Evolutionary conservation across 1,284 basidiomycete genomes (phyloP), one percentile per base, ranked within the genome.

Genomic region (Pseudozyma sp.): DNA sequence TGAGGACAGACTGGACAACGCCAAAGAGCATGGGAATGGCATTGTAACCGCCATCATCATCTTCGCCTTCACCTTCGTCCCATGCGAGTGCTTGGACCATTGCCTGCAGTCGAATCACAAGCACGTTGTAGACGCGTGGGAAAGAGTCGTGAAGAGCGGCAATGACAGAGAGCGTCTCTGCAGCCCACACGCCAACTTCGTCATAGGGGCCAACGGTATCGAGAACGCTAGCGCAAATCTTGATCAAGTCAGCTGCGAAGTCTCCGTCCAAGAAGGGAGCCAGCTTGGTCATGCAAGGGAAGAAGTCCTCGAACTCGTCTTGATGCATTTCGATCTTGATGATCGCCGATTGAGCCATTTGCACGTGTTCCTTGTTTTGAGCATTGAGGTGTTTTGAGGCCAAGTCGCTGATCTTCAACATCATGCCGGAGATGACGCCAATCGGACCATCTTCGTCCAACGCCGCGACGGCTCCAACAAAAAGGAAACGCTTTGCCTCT

Each of bases 311-410:
- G 14, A 45, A 34, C 16, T 16, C n/a, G 0, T 52, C 42, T 31
- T 44, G n/a, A 11, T 47, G 45, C 21, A 35, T 34, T 5, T 43
- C 47, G 31, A 53, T 5, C 38, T 36, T 52, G 12, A 39, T 1
- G 21, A 58, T 19, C 10, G 56, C 12, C 16, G 58, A 45, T 31
- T 16, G 25, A 19, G 36, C 68, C 44, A 70, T 58, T 19, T 58
- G 38, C 12, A 31, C 38, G 16, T 65, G 54, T 6, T 65, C 54
- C 34, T 57, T 70, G 21, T 55, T 50, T n/a, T 31, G 55, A 5
- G 58, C 45, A n/a, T 65, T 62, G 25, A 70, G 42, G n/a, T 61
- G n/a, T n/a, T 53, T 38, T 38, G 59, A 25, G 0, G 52, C 62
- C 3, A 70, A 51, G 11, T 53, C 51, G 51, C 62, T 61, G 40